A percentile compares a stretch with the other conserved stretches of the same genome.
Evolutionary conservation across 768 basidiomycete species (phyloP).

Genomic region (Leccinum boreale): DNA sequence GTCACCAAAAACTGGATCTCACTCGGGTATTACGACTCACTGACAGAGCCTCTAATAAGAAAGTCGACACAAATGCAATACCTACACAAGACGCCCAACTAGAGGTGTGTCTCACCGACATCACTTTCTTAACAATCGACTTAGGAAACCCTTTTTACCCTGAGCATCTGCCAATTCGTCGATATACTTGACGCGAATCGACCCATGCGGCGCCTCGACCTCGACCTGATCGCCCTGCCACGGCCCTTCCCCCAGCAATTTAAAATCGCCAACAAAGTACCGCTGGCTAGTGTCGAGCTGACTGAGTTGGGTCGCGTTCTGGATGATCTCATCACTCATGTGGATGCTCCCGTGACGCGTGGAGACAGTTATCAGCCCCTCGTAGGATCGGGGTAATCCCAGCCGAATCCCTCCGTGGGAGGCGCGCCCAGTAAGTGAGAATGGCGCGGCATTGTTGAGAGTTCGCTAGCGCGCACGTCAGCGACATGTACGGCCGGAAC

Average conservation of each 20-base stretch:
- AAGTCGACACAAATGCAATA: not conserved
- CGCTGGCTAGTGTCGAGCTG: conserved; percentile 14
- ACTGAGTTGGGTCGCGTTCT: conserved; percentile 20
- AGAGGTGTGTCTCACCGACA: not conserved
- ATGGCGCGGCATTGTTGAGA: conserved; percentile 14
- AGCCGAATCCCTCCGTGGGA: conserved; percentile 16
- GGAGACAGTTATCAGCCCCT: conserved; percentile 16
- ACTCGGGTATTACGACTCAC: too few relatives aligned
- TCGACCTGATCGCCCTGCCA: conserved; percentile 24
- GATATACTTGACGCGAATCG: conserved; percentile 17
- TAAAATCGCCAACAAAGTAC: conserved; percentile 28
- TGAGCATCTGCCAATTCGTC: conserved; percentile 8
- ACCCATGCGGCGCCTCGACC: conserved; percentile 16
- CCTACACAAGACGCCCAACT: not conserved
- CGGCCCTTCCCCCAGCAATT: conserved; percentile 7
- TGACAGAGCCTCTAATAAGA: not conserved
- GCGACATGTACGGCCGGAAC: not conserved
- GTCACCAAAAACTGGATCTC: too few relatives aligned
- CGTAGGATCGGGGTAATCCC: conserved; percentile 20
- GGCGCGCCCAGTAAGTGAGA: conserved; percentile 7
- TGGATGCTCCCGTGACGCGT: conserved; percentile 17
- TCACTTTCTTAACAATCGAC: conserved; percentile 18
- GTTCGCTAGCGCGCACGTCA: conserved; percentile 11
- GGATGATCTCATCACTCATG: conserved; percentile 11
- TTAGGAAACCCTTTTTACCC: conserved; percentile 16